These are phyloP conservation scores for Xylariaceae sp. DNA, from an alignment of 2,329 filamentous ascomycete species.

Conservation along the genomic window DNA sequence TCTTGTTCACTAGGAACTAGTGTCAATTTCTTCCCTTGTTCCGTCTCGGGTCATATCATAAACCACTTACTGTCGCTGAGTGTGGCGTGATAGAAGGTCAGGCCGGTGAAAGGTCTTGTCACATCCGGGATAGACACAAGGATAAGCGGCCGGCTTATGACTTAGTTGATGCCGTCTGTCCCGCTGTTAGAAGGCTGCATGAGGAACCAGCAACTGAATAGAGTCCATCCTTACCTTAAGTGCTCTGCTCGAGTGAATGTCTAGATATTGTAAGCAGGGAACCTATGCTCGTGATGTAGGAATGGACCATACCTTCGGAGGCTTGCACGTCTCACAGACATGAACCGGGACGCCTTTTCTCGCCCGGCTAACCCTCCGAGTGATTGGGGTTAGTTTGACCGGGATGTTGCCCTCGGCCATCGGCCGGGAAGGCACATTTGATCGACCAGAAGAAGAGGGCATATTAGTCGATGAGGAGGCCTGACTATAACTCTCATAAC, in stretches of 20 bases:
- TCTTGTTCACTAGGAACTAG: conserved; percentile 40
- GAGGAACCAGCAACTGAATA: not conserved
- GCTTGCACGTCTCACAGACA: conserved; percentile 48
- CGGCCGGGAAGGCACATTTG: conserved; percentile 38
- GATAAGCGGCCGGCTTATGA: conserved; percentile 51
- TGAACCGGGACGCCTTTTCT: conserved; percentile 59
- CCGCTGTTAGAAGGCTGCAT: conserved; percentile 23
- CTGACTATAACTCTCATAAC: conserved; percentile 33
- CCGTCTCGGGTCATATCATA: not conserved
- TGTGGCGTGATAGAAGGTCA: conserved; percentile 57
- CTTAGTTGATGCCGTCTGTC: conserved; percentile 57
- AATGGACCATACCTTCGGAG: conserved; percentile 43
- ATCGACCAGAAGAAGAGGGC: conserved; percentile 24
- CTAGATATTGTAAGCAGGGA: conserved; percentile 34
- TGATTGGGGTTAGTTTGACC: conserved; percentile 54
- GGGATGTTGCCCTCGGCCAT: conserved; percentile 37
- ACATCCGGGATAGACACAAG: conserved; percentile 51
- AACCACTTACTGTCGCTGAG: conserved; percentile 45
- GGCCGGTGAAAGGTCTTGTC: conserved; percentile 55
- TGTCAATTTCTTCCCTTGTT: conserved; percentile 11
- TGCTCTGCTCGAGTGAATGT: conserved; percentile 62
- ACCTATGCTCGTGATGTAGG: not conserved
- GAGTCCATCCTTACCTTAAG: conserved; percentile 43
- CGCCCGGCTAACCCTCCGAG: conserved; percentile 52
- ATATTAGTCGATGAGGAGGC: conserved; percentile 34